Conservation (phyloP, 179 eudicot species). For the Monotropa hypopitys region DNA sequence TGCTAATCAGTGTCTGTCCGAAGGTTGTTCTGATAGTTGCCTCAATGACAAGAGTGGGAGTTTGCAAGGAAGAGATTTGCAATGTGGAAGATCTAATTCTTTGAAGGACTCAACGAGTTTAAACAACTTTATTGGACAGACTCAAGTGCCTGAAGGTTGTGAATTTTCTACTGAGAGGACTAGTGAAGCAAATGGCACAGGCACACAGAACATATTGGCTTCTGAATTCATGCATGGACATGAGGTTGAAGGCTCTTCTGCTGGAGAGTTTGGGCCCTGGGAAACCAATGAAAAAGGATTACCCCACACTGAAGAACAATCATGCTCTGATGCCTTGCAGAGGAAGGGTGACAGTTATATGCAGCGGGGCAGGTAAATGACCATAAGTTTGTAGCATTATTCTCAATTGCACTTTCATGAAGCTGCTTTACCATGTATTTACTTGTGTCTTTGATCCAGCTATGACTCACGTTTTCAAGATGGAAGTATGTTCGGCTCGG, state of each 20-base stretch:
- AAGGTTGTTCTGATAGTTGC: constrained; percentile 22
- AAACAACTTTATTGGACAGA: not conserved
- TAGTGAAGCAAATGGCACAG: constrained; percentile 8
- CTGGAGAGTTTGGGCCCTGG: constrained; percentile 19
- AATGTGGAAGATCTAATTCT: constrained; percentile 3
- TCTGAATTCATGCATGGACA: constrained; percentile 4
- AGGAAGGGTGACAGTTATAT: constrained; percentile 15
- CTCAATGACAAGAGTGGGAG: constrained; percentile 9
- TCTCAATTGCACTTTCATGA: not conserved
- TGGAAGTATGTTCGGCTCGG: constrained; percentile 23
- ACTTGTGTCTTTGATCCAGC: constrained; percentile 19
- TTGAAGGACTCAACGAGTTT: constrained; percentile 6
- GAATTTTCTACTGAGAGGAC: constrained; percentile 2
- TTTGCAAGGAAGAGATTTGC: not conserved
- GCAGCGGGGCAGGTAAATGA: constrained; percentile 32
- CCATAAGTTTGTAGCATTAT: not conserved
- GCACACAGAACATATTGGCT: not conserved
- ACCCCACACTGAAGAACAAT: constrained; percentile 18
- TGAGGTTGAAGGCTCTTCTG: constrained; percentile 13
- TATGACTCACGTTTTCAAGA: constrained; percentile 15
- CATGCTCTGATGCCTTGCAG: constrained; percentile 12
- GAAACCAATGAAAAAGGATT: constrained; percentile 22
- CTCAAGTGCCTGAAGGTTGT: constrained; percentile 9
- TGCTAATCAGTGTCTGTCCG: constrained; percentile 22
- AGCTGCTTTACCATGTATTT: not conserved